These are phyloP conservation scores for Symbiodinium natans DNA, from an alignment of 73 alveolate species.

Conservation along the genomic window DNA sequence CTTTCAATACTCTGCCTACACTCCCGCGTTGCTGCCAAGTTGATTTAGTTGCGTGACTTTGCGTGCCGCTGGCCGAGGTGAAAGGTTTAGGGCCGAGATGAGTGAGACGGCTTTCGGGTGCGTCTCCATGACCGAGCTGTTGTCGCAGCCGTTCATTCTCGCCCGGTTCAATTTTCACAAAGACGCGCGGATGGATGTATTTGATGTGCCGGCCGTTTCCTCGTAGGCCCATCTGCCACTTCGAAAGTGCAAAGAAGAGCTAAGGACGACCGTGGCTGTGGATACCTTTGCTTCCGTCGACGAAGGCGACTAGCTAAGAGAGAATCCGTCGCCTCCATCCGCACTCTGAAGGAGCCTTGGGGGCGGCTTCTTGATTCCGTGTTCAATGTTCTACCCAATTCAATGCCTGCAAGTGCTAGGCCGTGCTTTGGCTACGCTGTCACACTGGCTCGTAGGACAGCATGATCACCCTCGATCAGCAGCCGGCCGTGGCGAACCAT, in stretches of 20 bases:
- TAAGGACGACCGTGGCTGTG: not conserved
- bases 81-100: conserved; percentile 26
- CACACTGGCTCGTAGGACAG: not conserved
- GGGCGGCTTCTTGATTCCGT: not conserved
- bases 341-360: not conserved
- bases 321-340: not conserved
- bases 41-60: not conserved
- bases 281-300: not conserved
- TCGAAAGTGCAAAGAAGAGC: not conserved
- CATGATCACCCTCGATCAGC: not conserved
- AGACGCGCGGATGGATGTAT: not conserved
- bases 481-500: too few relatives aligned
- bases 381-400: not conserved
- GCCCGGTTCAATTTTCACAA: not conserved
- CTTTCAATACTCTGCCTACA: not conserved
- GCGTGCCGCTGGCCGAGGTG: conserved; percentile 12
- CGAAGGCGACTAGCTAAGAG: too few relatives aligned
- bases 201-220: too few relatives aligned
- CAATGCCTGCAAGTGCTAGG: not conserved
- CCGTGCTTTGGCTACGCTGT: too few relatives aligned
- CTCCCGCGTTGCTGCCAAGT: not conserved
- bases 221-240: too few relatives aligned
- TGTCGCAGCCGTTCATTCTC: not conserved
- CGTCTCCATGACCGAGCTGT: not conserved
- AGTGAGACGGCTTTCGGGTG: conserved; percentile 75